phyloP scores from a whole-genome alignment of 345 rosid species.

The Eucalyptus leucophloia region DNA sequence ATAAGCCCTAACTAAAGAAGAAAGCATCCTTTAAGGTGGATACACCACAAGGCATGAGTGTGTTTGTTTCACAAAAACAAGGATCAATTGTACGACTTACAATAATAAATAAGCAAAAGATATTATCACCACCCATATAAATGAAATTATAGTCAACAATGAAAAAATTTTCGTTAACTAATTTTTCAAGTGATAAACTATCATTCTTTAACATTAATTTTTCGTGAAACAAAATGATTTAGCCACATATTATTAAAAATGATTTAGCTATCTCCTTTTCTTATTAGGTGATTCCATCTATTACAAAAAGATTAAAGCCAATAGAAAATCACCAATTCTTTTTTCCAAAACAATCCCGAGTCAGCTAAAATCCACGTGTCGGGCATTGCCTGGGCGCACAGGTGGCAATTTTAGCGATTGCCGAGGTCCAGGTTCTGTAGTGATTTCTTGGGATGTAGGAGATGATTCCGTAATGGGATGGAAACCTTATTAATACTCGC shows the following conservation, averaged over 20 bases:
- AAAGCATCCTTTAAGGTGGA: fast-evolving
- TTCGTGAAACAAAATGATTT: neutral
- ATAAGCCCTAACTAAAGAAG: neutral
- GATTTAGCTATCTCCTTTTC: neutral
- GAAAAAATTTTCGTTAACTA: fast-evolving
- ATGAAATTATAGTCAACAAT: neutral
- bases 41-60: fast-evolving
- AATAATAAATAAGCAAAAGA: neutral
- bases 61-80: fast-evolving
- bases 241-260: too few relatives aligned
- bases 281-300: neutral
- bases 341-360: fast-evolving
- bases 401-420: neutral
- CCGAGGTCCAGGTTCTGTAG: neutral
- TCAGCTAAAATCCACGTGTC: neutral
- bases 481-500: neutral
- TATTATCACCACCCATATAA: neutral
- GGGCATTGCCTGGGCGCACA: neutral
- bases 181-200: neutral
- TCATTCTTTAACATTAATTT: neutral
- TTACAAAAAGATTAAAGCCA: neutral
- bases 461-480: neutral
- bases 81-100: fast-evolving
- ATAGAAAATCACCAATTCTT: neutral
- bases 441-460: neutral